phyloP scores from a whole-genome alignment of 495 filamentous ascomycete genomes.

The Penicillium cinerascens region DNA sequence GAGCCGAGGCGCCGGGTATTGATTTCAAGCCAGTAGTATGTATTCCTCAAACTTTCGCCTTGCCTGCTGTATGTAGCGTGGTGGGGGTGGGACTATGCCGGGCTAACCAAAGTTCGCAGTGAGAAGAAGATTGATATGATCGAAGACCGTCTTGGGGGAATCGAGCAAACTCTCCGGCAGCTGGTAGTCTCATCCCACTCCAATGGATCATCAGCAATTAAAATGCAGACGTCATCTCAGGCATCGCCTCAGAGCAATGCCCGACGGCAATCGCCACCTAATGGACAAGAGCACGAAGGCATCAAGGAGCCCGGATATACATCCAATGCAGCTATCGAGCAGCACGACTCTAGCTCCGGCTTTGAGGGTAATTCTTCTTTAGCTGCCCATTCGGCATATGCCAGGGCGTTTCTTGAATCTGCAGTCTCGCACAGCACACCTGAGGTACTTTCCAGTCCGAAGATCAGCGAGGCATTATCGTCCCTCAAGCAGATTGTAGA shows the following conservation, averaged over 20 bases:
- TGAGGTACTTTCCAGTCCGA: slow-evolving; percentile 41
- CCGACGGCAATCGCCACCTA: slow-evolving; percentile 1
- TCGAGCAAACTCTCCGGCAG: slow-evolving; percentile 50
- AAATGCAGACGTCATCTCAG: slow-evolving; percentile 18
- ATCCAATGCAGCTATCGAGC: slow-evolving; percentile 29
- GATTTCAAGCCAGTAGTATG: slow-evolving; percentile 68
- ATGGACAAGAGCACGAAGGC: slow-evolving; percentile 10
- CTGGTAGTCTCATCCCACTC: slow-evolving; percentile 17
- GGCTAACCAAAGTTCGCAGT: slow-evolving; percentile 30
- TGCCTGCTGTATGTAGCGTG: not conserved
- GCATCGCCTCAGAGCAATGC: slow-evolving; percentile 8
- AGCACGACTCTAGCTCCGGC: slow-evolving; percentile 39
- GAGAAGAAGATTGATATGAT: slow-evolving; percentile 68
- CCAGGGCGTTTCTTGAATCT: slow-evolving; percentile 58
- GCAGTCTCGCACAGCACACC: slow-evolving; percentile 53
- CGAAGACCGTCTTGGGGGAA: slow-evolving; percentile 57
- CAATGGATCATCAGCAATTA: not conserved
- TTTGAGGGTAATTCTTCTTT: slow-evolving; percentile 63
- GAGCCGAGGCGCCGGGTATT: slow-evolving; percentile 60
- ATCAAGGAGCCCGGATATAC: slow-evolving; percentile 21
- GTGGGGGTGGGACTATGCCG: not conserved
- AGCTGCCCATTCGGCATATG: slow-evolving; percentile 59
- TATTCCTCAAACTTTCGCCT: not conserved
- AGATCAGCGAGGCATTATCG: slow-evolving; percentile 54
- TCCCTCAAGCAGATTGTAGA: slow-evolving; percentile 55